Percentiles rank a stretch among this genome's conserved stretches.
Evolutionary conservation across 345 rosid genomes (phyloP).

Genomic region (Citrus australasica): DNA sequence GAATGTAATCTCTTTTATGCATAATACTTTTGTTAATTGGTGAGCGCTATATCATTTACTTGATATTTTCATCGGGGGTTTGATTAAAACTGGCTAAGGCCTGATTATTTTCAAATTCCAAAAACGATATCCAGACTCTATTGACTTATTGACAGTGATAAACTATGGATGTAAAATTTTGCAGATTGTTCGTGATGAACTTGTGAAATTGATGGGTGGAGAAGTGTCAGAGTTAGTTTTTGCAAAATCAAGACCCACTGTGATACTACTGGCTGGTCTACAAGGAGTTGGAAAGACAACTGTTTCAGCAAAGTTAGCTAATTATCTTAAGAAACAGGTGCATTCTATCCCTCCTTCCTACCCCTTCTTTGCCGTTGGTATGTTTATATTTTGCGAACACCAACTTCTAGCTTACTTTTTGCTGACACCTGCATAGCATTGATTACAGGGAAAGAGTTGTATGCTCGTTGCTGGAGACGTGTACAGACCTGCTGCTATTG

Average conservation of each 20-base stretch:
- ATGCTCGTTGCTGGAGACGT: conserved; percentile 99
- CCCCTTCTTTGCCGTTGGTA: neutral
- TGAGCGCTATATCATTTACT: neutral
- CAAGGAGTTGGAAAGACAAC: conserved; percentile 99
- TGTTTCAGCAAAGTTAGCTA: conserved; percentile 88
- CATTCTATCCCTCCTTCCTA: neutral
- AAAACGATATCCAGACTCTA: neutral
- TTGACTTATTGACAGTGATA: conserved; percentile 7
- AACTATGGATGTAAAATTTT: conserved; percentile 4
- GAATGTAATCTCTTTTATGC: neutral
- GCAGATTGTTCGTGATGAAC: conserved; percentile 84
- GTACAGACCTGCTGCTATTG: conserved; percentile 97
- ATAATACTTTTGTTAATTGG: neutral
- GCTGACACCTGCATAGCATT: conserved; percentile 7
- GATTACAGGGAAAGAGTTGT: conserved; percentile 76
- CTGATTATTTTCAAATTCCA: neutral
- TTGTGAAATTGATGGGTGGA: conserved; percentile 98
- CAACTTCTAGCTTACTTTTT: conserved; percentile 11
- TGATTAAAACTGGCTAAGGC: neutral
- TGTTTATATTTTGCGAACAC: neutral
- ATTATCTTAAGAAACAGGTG: conserved; percentile 92
- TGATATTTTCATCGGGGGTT: neutral
- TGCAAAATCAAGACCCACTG: conserved; percentile 78
- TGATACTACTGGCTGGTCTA: conserved; percentile 87
- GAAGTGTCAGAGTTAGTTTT: conserved; percentile 89